Conservation (phyloP, 2,329 filamentous ascomycete species). For the Pezizomycotina sp. region DNA sequence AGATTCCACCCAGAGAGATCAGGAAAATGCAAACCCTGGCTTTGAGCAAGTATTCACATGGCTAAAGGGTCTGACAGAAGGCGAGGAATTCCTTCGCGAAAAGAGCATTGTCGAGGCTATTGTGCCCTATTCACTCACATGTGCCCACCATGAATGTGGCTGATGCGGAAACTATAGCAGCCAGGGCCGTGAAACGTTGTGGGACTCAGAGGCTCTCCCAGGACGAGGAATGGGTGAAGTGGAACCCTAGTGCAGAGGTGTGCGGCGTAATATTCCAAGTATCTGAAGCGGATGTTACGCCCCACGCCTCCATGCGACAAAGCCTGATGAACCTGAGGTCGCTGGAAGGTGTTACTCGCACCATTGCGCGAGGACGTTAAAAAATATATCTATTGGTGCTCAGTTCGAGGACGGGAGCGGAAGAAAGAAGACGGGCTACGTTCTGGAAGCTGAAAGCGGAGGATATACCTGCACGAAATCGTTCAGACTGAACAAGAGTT, state of each 20-base stretch:
- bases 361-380: conserved; percentile 83
- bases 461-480: conserved; percentile 74
- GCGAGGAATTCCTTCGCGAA: conserved; percentile 71
- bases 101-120: conserved; percentile 76
- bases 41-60: conserved; percentile 72
- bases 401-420: conserved; percentile 49
- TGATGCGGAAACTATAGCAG: conserved; percentile 76
- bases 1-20: conserved; percentile 65
- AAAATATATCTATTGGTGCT: conserved; percentile 77
- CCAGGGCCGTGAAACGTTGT: conserved; percentile 56
- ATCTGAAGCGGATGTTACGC: conserved; percentile 81
- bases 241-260: conserved; percentile 53
- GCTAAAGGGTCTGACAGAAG: conserved; percentile 78
- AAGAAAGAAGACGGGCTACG: conserved; percentile 65
- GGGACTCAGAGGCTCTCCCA: conserved; percentile 54
- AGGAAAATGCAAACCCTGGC: conserved; percentile 81
- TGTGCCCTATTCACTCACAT: conserved; percentile 76
- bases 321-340: conserved; percentile 36
- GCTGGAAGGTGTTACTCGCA: conserved; percentile 76
- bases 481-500: conserved; percentile 84
- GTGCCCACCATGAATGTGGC: conserved; percentile 97
- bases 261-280: conserved; percentile 88
- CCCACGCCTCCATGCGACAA: conserved; percentile 56
- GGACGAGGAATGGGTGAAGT: conserved; percentile 96
- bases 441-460: conserved; percentile 75